phyloP scores from a whole-genome alignment of 176 grass and related monocot species.

The Alopecurus myosuroides region DNA sequence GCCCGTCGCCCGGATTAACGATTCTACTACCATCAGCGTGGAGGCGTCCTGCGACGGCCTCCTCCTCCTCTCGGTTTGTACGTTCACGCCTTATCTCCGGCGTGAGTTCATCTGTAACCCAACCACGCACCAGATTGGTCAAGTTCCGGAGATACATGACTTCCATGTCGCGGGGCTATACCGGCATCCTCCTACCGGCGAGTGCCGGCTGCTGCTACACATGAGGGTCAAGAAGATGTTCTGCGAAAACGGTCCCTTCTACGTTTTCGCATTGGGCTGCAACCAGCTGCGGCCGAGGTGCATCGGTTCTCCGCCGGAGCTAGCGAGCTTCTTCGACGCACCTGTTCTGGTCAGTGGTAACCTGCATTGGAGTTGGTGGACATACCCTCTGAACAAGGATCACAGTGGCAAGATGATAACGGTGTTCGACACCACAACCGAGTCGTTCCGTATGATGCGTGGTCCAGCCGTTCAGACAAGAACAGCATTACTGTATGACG shows the following conservation, averaged over 20 bases:
- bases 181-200: neutral
- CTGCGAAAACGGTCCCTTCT: neutral
- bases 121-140: neutral
- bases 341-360: neutral
- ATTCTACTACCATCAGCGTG: neutral
- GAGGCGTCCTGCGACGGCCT: neutral
- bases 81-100: neutral
- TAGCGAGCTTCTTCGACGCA: neutral
- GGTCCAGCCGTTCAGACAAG: neutral
- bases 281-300: neutral
- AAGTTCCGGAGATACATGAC: neutral
- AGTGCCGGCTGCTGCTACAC: neutral
- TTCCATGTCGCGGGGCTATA: neutral
- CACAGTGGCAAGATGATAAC: neutral
- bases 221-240: neutral
- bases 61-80: neutral
- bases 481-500: neutral
- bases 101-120: neutral
- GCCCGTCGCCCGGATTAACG: neutral
- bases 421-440: neutral
- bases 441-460: neutral
- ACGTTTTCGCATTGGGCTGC: neutral
- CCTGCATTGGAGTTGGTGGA: neutral
- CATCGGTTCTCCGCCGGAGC: neutral
- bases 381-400: neutral